Base-by-base conservation (phyloP, 192 early-diverging fungal species). In the Podila verticillata region DNA sequence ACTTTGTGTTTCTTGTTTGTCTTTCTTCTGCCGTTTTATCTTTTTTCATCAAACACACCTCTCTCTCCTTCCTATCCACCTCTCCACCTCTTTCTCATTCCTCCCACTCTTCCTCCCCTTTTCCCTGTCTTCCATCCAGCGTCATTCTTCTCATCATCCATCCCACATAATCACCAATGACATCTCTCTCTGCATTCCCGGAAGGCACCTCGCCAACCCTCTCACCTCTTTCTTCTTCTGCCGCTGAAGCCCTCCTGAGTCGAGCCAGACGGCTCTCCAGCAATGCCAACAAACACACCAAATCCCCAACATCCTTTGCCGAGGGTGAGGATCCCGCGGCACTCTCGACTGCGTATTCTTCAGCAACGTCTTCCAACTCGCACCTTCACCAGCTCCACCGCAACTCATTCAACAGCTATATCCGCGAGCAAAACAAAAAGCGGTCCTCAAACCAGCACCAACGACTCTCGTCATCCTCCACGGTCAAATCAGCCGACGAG, bases 231-330 rank as follows among this genome's bases (percentile, higher is more conserved):
- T 61, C 75, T 47, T 57, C 63, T 28, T 64, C 44, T 2, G 69
- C 75, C 28, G 74, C 74, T 36, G 77, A 80, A 47, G 77, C 77
- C 17, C 70, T 80, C 28, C 77, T 80, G 2, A 34, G 15, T 39
- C 65, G 70, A 26, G 77, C 77, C 28, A 32, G 77, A 31, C 54
- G 31, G 3, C 77, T 80, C n/a, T 80, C 77, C 31, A 68, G 59
- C 66, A 67, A 72, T 28, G 69, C 70, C 13, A 68, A 63, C 32
- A 54, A 64, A 12, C 63, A n/a, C 7, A 35, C 72, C 19, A 6
- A 60, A 48, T 24, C 29, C 36, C 75, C 69, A 7, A 35, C 51
- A 15, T 34, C 65, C 34, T 80, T 80, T 61, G 70, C 77, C 58
- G 70, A 80, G 60, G 77, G 77, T 17, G 77, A 80, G 34, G 70